Base-by-base conservation (phyloP, 768 basidiomycete species). In the Guyanaporus albipodus region DNA sequence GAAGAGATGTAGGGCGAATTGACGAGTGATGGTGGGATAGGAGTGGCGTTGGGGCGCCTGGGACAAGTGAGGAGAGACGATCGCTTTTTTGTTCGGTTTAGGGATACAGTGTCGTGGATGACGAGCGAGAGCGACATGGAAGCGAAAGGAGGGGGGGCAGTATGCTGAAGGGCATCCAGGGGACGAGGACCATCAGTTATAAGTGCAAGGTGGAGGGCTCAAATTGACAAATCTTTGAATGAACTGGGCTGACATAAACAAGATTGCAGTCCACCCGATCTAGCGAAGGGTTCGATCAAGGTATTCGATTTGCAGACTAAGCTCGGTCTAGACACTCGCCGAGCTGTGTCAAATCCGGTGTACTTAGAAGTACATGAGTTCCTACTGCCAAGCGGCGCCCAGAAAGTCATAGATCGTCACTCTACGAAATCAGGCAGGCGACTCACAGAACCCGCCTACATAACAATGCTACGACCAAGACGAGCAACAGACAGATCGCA, bases 401-500 rank as follows among this genome's bases (percentile, higher is more conserved):
- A 46, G 38, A 29, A 46, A 43, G 50, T 51, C 38, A 58, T 40
- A 63, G 56, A 61, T 63, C 52, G 44, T 40, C 50, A 6, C 32
- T 41, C 32, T 46, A 55, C 38, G 50, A 17, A 43, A 45, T 53
- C 18, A 37, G 53, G 50, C 47, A 38, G 41, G 50, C 45, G 45
- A 60, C 49, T 68, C 62, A 77, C 49, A 76, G 54, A 46, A 76
- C 66, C 60, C 85, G 73, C 49, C 83, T 76, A 55, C 77, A 85
- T 38, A 90, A 69, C 33, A 91, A 73, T 27, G 78, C 82, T 57
- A 84, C 77, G 38, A 83, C 74, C 47, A 89, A 66, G 12, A 83
- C 82, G 9, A 90, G 68, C 18, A 87, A 70, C 38, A 89, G 72
- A 62, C 83, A 82, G 49, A 91, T 90, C 23, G 82, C 80, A 10